phyloP scores from a whole-genome alignment of 192 early-diverging fungal genomes.

The Allomyces javanicus region DNA sequence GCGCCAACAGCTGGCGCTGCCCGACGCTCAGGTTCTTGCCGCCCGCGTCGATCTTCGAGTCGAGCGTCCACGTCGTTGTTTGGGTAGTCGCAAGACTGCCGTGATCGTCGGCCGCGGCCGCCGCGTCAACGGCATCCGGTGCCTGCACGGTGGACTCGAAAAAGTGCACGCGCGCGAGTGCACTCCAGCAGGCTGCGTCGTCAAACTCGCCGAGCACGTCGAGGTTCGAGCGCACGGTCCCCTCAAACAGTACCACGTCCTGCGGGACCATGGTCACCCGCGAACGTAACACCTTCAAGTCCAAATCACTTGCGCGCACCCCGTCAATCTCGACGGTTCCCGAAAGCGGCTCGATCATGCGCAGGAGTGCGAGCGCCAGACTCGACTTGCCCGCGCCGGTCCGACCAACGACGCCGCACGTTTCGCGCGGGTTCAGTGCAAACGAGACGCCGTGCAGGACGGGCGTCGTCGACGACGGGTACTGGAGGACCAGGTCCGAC shows the following conservation, averaged over 20 bases:
- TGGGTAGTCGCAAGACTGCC: neutral
- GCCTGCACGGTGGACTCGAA: neutral
- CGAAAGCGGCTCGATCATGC: neutral
- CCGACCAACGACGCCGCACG: neutral
- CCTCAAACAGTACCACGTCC: constrained; percentile 63
- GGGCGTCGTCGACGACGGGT: neutral
- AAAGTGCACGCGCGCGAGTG: constrained; percentile 49
- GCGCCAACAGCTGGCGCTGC: constrained; percentile 55
- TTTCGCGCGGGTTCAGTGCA: neutral
- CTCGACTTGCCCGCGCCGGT: neutral
- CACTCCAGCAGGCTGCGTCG: constrained; percentile 60
- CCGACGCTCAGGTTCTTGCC: constrained; percentile 62
- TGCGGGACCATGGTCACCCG: constrained; percentile 79
- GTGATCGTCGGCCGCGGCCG: too few species aligned
- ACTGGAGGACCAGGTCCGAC: neutral
- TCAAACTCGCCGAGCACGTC: constrained; percentile 66
- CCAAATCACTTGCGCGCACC: constrained; percentile 48
- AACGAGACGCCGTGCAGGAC: neutral
- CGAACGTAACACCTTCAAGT: constrained; percentile 54
- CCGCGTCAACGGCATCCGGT: too few species aligned
- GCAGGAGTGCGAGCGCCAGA: neutral
- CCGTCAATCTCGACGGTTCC: constrained; percentile 57
- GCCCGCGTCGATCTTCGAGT: constrained; percentile 61
- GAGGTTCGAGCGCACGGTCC: constrained; percentile 66
- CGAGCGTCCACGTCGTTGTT: constrained; percentile 24